A percentile compares a stretch with the other conserved stretches of the same genome.
Conservation (phyloP, 305 asterid species). For the Fraxinus paxiana region DNA sequence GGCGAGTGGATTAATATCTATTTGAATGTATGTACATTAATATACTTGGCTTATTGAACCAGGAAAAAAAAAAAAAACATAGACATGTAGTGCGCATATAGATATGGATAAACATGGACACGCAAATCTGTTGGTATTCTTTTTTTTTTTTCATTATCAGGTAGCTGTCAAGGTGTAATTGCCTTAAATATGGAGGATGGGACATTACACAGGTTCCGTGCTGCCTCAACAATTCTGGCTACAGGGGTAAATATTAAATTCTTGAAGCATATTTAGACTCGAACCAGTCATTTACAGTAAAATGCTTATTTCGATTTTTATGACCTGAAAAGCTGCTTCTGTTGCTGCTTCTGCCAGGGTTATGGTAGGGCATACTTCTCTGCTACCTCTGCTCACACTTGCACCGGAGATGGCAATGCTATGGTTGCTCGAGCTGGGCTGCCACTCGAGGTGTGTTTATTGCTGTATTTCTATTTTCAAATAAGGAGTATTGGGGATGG, state of each 20-base stretch:
- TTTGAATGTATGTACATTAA: not conserved
- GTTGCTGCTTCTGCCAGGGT: constrained; percentile 50
- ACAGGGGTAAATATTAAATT: constrained; percentile 67
- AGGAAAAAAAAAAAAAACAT: not conserved
- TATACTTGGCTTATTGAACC: not conserved
- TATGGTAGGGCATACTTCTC: constrained; percentile 96
- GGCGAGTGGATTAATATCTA: not conserved
- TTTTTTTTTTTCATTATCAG: constrained; percentile 30
- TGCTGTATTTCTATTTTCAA: constrained; percentile 12
- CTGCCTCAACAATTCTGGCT: constrained; percentile 90
- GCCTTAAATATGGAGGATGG: constrained; percentile 98
- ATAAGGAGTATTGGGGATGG: not conserved
- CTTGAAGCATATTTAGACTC: constrained; percentile 13
- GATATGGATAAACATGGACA: not conserved
- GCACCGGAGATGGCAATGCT: constrained; percentile 99
- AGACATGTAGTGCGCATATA: not conserved
- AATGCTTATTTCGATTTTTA: constrained; percentile 1
- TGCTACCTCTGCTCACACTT: constrained; percentile 99
- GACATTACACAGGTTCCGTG: constrained; percentile 85
- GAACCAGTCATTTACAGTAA: constrained; percentile 4
- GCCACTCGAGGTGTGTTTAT: constrained; percentile 75
- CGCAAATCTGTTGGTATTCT: not conserved
- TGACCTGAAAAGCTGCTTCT: constrained; percentile 12
- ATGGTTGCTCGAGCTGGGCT: constrained; percentile 99
- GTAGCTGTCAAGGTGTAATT: constrained; percentile 93